A percentile compares a stretch with the other conserved stretches of the same genome.
phyloP scores from a whole-genome alignment of 2,329 filamentous ascomycete genomes.

The Sporothrix phasma region DNA sequence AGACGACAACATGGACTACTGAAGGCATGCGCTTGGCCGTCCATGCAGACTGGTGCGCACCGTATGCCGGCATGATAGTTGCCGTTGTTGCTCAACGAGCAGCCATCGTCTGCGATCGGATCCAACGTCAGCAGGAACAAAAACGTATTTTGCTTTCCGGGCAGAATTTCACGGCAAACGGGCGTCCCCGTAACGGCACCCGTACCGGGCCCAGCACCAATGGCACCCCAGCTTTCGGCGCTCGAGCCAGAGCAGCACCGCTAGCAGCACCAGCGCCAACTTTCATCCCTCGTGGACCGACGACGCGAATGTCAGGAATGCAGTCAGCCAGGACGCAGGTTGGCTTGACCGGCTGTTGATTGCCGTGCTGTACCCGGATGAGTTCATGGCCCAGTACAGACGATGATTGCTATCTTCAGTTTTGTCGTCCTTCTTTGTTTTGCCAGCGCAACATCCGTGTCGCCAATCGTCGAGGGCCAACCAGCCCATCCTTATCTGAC shows the following conservation, averaged over 20 bases:
- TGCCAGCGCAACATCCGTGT: slow-evolving; percentile 21
- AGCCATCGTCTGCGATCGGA: background rate
- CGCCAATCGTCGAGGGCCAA: background rate
- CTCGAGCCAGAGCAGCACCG: background rate
- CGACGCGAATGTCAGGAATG: background rate
- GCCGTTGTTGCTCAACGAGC: slow-evolving; percentile 13
- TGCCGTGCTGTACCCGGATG: slow-evolving; percentile 12
- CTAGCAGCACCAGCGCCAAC: background rate
- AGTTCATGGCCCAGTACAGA: slow-evolving; percentile 33
- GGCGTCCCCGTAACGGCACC: background rate
- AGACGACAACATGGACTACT: background rate
- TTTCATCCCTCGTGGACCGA: background rate
- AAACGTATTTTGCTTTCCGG: background rate
- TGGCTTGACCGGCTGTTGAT: slow-evolving; percentile 13
- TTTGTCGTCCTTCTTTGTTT: slow-evolving; percentile 27
- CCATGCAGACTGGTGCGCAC: slow-evolving; percentile 8
- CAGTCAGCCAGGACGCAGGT: background rate
- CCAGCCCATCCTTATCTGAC: slow-evolving; percentile 33
- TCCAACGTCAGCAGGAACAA: background rate
- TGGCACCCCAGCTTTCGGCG: too few relatives aligned
- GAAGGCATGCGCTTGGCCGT: slow-evolving; percentile 11
- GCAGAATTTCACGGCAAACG: background rate
- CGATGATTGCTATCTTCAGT: slow-evolving; percentile 23
- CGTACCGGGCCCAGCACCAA: background rate
- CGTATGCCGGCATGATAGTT: slow-evolving; percentile 13